Base-by-base conservation (phyloP, 495 filamentous ascomycete species). In the Hyaloscypha finlandica region DNA sequence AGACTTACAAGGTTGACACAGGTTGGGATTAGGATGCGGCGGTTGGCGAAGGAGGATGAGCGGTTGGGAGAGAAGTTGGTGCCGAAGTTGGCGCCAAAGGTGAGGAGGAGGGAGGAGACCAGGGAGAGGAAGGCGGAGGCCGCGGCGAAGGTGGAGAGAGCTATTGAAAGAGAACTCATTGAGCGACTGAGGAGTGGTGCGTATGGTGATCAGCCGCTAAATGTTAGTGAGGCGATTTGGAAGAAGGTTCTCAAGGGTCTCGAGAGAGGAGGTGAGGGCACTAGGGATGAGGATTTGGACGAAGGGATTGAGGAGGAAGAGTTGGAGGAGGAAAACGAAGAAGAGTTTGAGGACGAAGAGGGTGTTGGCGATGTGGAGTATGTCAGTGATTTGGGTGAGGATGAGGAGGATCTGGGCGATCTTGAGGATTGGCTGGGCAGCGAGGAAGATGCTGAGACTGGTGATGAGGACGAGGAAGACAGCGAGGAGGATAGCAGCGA, bases 101-200 rank as follows among this genome's bases (percentile, higher is more conserved):
- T 99, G 58, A 84, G 90, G 68, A 86, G 92, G 71, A 82, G 94
- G 70, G 95, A 99, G 76, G 92, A 89, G 72, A 93, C 92, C 16
- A 83, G 95, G 73, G 96, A 98, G 82, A 83, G 96, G 69, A 98
- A 98, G 83, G 95, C 95, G 3, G 85, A 94, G 75, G 89, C 89
- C 20, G 96, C 96, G 30, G 96, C 95, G 19, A 98, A 97, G 88
- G 85, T 99, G 33, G 95, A 99, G 84, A 83, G 92, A 66, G 91
- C 92, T 9, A 98, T 98, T 81, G 95, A 99, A 85, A 85, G 96
- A 60, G 95, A 98, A 78, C 82, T 99, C 70, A 90, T 99, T 72
- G 94, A 98, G 78, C 80, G 96, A 65, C 78, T 99, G 77, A 82
- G 92, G 66, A 93, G 91, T 76, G 95, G 95, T 48, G 94, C 94